Evolutionary conservation across 1,284 basidiomycete genomes (phyloP).

Genomic region (Leccinum subspadiceum): DNA sequence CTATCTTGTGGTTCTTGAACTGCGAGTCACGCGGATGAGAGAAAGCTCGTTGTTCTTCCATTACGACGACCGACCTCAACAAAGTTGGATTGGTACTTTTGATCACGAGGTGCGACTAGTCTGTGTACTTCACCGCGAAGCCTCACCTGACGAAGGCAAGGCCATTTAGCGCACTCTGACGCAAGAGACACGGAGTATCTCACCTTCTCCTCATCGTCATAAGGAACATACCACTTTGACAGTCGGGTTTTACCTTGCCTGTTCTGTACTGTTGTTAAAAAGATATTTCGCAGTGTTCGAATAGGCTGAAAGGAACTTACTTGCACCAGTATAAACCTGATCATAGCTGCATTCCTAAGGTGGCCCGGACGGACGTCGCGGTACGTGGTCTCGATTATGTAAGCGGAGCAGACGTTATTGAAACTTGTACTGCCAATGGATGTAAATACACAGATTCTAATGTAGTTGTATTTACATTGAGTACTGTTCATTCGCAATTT

Average conservation of each 20-base stretch:
- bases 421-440: background rate
- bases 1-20: conserved; percentile 95
- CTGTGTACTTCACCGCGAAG: conserved; percentile 94
- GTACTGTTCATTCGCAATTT: background rate
- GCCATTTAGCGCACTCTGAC: conserved; percentile 4
- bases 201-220: conserved; percentile 95
- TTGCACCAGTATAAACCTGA: conserved; percentile 32
- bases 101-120: conserved; percentile 93
- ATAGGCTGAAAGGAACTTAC: conserved; percentile 5
- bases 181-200: conserved; percentile 14
- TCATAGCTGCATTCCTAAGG: conserved; percentile 20
- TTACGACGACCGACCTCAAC: conserved; percentile 75
- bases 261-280: conserved; percentile 55
- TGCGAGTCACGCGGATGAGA: conserved; percentile 33
- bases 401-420: background rate
- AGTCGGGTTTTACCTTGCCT: conserved; percentile 96
- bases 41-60: background rate
- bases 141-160: conserved; percentile 58
- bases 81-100: conserved; percentile 99
- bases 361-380: background rate
- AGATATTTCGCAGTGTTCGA: background rate
- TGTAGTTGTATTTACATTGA: background rate
- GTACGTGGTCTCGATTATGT: conserved; percentile 8
- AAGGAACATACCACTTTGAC: conserved; percentile 97
- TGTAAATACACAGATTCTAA: background rate